These are phyloP conservation scores for Pseudocercospora musae DNA, from an alignment of 2,329 filamentous ascomycete species.

Conservation along the genomic window DNA sequence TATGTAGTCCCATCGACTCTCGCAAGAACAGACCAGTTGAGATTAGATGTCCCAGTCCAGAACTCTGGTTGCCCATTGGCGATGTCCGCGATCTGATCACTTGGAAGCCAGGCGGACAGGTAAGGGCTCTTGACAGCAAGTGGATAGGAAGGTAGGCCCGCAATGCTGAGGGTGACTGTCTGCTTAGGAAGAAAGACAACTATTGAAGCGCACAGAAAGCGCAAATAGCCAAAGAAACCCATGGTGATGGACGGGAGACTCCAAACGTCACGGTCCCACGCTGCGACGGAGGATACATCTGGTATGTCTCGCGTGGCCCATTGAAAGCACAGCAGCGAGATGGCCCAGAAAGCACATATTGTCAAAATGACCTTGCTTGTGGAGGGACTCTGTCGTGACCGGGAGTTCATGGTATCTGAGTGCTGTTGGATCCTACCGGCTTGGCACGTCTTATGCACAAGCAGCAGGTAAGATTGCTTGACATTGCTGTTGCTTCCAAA, in stretches of 20 bases:
- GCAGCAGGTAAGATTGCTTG: not conserved
- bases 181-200: slow-evolving; percentile 2
- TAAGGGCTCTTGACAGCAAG: slow-evolving; percentile 36
- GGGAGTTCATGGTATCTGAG: not conserved
- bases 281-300: slow-evolving; percentile 11
- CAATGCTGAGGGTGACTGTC: slow-evolving; percentile 4
- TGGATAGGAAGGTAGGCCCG: slow-evolving; percentile 24
- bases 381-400: not conserved
- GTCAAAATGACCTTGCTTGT: slow-evolving; percentile 5
- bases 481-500: not conserved
- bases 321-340: slow-evolving; percentile 4
- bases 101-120: slow-evolving; percentile 36
- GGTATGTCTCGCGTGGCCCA: slow-evolving; percentile 11
- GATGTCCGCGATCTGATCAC: slow-evolving; percentile 26
- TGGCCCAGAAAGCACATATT: not conserved
- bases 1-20: slow-evolving; percentile 34
- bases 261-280: not conserved
- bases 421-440: not conserved
- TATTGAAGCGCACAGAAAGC: slow-evolving; percentile 6
- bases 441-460: not conserved
- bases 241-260: slow-evolving; percentile 12
- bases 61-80: slow-evolving; percentile 33
- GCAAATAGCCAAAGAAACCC: slow-evolving; percentile 4
- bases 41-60: slow-evolving; percentile 32
- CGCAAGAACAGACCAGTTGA: slow-evolving; percentile 37